Evolutionary conservation across 1,139 yeast genomes (phyloP).

Genomic region (Blastobotrys capitulatus): DNA sequence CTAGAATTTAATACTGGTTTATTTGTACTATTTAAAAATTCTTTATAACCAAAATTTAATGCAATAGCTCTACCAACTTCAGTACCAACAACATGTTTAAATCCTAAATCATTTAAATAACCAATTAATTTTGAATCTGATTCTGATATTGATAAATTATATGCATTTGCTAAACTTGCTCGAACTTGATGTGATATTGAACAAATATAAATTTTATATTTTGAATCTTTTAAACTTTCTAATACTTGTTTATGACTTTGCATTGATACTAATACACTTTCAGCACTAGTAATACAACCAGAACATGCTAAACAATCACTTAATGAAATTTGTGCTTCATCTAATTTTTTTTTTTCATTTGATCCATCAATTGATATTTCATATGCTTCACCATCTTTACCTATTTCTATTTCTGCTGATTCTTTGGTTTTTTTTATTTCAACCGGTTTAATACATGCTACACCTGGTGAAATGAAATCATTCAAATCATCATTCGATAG

Average conservation of each 20-base stretch:
- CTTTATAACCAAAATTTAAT: constrained; percentile 53
- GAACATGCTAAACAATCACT: constrained; percentile 95
- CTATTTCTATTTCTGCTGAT: constrained; percentile 57
- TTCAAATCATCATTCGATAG: constrained; percentile 85
- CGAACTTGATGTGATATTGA: constrained; percentile 85
- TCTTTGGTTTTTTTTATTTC: constrained; percentile 38
- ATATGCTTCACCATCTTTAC: constrained; percentile 55
- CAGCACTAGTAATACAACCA: constrained; percentile 96
- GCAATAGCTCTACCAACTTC: constrained; percentile 75
- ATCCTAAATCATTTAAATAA: constrained; percentile 61
- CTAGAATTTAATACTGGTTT: constrained; percentile 56
- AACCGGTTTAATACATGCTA: constrained; percentile 89
- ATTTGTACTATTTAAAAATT: constrained; percentile 29
- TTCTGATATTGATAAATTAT: constrained; percentile 44
- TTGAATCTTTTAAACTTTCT: constrained; percentile 43
- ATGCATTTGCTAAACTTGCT: constrained; percentile 73
- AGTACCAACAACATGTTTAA: constrained; percentile 74
- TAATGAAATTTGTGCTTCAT: constrained; percentile 82
- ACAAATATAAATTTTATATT: constrained; percentile 52
- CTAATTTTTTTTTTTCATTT: constrained; percentile 39
- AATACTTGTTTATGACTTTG: constrained; percentile 82
- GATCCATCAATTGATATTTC: constrained; percentile 62
- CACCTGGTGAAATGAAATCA: constrained; percentile 91
- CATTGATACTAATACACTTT: constrained; percentile 82
- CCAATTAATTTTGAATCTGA: constrained; percentile 55